Conservation (phyloP, 371 early-diverging fungal genomes). For the Mucor ambiguus region DNA sequence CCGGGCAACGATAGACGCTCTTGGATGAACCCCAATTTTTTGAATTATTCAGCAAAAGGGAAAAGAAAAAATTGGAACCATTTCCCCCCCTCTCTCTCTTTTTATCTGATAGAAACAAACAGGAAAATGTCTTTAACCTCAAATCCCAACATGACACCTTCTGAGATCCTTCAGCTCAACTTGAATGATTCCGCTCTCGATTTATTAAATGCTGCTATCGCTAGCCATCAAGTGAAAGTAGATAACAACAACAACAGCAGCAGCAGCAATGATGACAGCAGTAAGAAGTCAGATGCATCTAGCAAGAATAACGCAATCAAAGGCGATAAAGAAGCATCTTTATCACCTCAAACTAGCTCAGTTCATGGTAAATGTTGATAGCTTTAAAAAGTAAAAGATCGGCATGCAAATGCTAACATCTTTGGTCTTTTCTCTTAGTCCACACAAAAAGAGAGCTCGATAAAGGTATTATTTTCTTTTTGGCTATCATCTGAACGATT, state of each 20-base stretch:
- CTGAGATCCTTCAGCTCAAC: constrained; percentile 18
- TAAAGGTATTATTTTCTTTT: constrained; percentile 20
- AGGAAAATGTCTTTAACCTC: constrained; percentile 10
- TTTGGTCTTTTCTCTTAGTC: background rate
- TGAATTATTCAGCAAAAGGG: constrained; percentile 19
- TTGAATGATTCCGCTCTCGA: constrained; percentile 26
- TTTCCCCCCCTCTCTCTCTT: constrained; percentile 4
- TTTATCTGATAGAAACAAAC: background rate
- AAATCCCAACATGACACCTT: constrained; percentile 15
- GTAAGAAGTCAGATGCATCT: background rate
- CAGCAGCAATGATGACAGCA: background rate
- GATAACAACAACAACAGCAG: constrained; percentile 8
- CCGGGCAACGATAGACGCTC: background rate
- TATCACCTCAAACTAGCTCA: background rate
- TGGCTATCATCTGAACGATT: background rate
- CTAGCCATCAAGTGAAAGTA: constrained; percentile 25
- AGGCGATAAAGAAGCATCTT: background rate
- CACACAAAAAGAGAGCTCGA: constrained; percentile 20
- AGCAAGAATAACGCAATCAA: background rate
- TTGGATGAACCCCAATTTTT: background rate
- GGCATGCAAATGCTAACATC: background rate
- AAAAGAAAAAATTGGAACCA: background rate
- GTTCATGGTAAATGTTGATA: background rate
- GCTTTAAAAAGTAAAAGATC: background rate
- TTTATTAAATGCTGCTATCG: constrained; percentile 39